These are phyloP conservation scores for Linum trigynum DNA, from an alignment of 345 rosid species.

Conservation along the genomic window DNA sequence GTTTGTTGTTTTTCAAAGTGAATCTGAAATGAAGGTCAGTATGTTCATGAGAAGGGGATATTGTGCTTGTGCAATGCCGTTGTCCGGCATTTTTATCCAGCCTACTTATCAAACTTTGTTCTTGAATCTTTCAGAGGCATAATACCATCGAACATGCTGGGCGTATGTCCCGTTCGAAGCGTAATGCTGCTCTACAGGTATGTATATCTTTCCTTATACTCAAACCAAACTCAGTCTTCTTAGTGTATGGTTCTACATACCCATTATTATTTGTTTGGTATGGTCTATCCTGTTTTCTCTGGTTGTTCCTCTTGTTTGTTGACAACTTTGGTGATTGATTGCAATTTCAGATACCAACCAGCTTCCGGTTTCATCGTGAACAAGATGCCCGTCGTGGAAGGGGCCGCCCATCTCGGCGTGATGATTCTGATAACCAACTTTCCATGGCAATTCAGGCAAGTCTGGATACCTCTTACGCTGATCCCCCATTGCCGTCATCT, in stretches of 20 bases:
- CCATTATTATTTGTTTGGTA: background rate
- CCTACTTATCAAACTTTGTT: background rate
- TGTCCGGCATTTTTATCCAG: background rate
- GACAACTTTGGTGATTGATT: background rate
- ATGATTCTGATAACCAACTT: constrained; percentile 9
- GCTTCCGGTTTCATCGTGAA: constrained; percentile 16
- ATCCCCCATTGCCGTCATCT: background rate
- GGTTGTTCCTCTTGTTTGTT: background rate
- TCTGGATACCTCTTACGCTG: constrained; percentile 9
- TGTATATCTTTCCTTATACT: constrained; percentile 3
- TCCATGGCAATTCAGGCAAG: constrained; percentile 13
- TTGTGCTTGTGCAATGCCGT: background rate
- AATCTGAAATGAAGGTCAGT: constrained; percentile 20
- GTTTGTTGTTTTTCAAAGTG: constrained; percentile 19
- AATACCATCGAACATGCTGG: constrained; percentile 20
- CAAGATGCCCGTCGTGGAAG: constrained; percentile 11
- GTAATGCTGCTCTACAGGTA: constrained; percentile 18
- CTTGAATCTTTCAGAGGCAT: constrained; percentile 16
- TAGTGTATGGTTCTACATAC: background rate
- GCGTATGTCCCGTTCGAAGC: constrained; percentile 18
- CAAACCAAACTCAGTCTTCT: background rate
- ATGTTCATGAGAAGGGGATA: background rate
- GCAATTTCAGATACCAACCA: constrained; percentile 13
- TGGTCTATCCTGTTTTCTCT: too few relatives aligned
- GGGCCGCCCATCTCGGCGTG: background rate